A percentile compares a stretch with the other conserved stretches of the same genome.
These are phyloP conservation scores for Fusarium sp. DNA, from an alignment of 2,329 filamentous ascomycete species.

Conservation along the genomic window DNA sequence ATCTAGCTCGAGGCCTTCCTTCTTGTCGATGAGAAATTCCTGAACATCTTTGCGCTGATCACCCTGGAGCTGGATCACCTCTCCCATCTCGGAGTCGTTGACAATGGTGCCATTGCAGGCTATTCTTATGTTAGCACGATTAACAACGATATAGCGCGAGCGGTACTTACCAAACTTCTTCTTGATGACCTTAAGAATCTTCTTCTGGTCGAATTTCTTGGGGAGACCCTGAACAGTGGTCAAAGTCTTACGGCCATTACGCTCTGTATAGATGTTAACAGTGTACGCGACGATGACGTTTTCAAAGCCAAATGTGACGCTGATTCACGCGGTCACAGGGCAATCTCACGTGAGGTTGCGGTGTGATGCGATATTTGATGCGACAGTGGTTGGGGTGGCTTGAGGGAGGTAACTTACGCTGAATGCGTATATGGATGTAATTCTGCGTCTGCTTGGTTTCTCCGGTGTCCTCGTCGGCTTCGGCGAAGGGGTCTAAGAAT, in stretches of 20 bases:
- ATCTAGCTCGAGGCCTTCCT: slow-evolving; percentile 93
- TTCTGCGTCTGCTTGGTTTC: slow-evolving; percentile 96
- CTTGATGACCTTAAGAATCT: slow-evolving; percentile 99
- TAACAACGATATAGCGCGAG: not conserved
- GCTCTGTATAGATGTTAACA: slow-evolving; percentile 73
- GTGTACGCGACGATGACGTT: slow-evolving; percentile 3
- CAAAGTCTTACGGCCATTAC: slow-evolving; percentile 99
- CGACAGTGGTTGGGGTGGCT: slow-evolving; percentile 11
- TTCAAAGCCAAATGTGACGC: not conserved
- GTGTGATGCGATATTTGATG: slow-evolving; percentile 23
- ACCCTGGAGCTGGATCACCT: slow-evolving; percentile 99
- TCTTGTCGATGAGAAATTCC: slow-evolving; percentile 97
- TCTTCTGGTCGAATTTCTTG: slow-evolving; percentile 99
- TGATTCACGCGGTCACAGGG: slow-evolving; percentile 11
- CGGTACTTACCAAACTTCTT: slow-evolving; percentile 90
- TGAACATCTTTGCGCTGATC: slow-evolving; percentile 99
- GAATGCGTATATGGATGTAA: slow-evolving; percentile 99
- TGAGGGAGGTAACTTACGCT: slow-evolving; percentile 76
- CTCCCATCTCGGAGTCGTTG: slow-evolving; percentile 94
- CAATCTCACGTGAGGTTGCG: slow-evolving; percentile 30
- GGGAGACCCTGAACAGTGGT: slow-evolving; percentile 99
- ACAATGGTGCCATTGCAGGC: slow-evolving; percentile 99
- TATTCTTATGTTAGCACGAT: slow-evolving; percentile 53
- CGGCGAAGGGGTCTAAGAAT: slow-evolving; percentile 96
- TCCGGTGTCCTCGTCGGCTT: slow-evolving; percentile 99